Percentiles rank a stretch among this genome's conserved stretches.
Conservation (phyloP, 495 filamentous ascomycete genomes). For the Penicillium verhagenii region DNA sequence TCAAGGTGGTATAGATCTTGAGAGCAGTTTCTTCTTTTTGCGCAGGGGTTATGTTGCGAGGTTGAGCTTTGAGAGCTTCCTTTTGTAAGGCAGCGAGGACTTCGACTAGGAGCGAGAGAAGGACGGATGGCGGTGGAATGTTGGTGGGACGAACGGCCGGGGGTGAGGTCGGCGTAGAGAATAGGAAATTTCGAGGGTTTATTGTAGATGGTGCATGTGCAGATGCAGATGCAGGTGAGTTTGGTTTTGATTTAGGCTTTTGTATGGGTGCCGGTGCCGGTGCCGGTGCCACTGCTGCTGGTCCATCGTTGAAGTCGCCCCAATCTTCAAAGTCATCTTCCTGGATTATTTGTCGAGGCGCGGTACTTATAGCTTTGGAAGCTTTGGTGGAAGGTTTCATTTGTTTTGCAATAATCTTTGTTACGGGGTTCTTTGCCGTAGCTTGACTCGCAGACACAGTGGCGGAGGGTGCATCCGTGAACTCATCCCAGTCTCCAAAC, state of each 20-base stretch:
- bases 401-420: background rate
- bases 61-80: conserved; percentile 31
- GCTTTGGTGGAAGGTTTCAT: background rate
- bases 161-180: conserved; percentile 8
- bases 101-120: conserved; percentile 71
- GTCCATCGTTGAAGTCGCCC: conserved; percentile 43
- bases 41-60: background rate
- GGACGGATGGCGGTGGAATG: conserved; percentile 80
- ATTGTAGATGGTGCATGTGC: background rate
- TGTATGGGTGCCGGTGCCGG: conserved; percentile 7
- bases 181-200: conserved; percentile 14
- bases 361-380: conserved; percentile 13
- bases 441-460: background rate
- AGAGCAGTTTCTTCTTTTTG: conserved; percentile 18
- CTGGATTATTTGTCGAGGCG: conserved; percentile 48
- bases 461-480: conserved; percentile 28
- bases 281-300: conserved; percentile 15
- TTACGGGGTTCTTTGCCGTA: background rate
- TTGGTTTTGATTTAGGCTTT: conserved; percentile 5
- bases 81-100: conserved; percentile 54
- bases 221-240: background rate
- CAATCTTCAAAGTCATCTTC: conserved; percentile 55
- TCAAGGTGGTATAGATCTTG: conserved; percentile 53
- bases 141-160: conserved; percentile 69
- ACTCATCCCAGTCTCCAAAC: conserved; percentile 20